Conservation (phyloP, 257 asterid genomes). For the Paraleonurus japonicus region DNA sequence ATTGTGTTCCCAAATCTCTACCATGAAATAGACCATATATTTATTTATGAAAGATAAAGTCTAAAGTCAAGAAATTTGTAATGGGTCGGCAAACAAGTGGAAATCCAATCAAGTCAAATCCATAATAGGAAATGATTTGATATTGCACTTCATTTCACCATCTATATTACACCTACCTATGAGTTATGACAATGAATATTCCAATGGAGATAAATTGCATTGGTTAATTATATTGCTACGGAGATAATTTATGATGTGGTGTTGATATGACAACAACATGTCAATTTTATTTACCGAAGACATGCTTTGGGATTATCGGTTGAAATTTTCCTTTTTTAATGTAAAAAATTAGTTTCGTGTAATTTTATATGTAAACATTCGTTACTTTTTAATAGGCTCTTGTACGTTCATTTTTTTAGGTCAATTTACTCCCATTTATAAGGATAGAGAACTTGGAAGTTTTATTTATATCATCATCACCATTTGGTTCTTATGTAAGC, state of each 20-base stretch:
- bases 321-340: neutral
- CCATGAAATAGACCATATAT: constrained; percentile 18
- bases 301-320: neutral
- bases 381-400: no score
- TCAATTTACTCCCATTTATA: neutral
- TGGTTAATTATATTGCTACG: no score
- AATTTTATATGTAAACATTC: neutral
- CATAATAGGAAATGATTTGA: neutral
- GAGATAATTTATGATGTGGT: no score
- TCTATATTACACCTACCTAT: neutral
- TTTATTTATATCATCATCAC: neutral
- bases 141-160: neutral
- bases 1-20: neutral
- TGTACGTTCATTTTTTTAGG: neutral
- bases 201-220: no score
- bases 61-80: constrained; percentile 13
- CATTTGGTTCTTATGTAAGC: neutral
- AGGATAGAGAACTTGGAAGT: neutral
- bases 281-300: no score
- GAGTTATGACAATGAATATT: neutral
- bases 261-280: no score
- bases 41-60: neutral
- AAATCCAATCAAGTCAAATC: constrained; percentile 21
- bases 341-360: no score
- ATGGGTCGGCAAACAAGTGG: constrained; percentile 25